These are phyloP conservation scores for Calvatia gigantea DNA, from an alignment of 768 basidiomycete species.

Conservation along the genomic window DNA sequence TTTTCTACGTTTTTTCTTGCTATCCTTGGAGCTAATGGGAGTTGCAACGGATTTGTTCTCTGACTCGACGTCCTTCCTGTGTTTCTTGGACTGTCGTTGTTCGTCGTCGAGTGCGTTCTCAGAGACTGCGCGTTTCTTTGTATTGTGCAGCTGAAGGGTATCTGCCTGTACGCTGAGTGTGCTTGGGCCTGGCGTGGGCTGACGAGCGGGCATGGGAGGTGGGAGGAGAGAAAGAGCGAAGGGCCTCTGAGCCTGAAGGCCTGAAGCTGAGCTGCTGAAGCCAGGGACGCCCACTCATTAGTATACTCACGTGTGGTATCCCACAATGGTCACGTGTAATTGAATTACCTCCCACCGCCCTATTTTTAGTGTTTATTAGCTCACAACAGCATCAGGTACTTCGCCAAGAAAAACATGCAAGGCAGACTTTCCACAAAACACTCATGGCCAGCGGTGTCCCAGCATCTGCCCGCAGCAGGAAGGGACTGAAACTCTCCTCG, in stretches of 20 bases:
- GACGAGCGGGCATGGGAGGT: constrained; percentile 24
- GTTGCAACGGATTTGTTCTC: constrained; percentile 2
- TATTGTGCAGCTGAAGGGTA: constrained; percentile 22
- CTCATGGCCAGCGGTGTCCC: neutral
- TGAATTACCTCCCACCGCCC: too few species aligned
- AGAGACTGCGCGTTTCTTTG: constrained; percentile 30
- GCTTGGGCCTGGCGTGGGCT: constrained; percentile 30
- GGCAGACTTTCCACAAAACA: neutral
- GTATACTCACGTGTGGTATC: too few species aligned
- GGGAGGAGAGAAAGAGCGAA: neutral
- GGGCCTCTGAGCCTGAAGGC: neutral
- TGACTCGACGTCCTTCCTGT: constrained; percentile 30
- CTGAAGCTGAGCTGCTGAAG: too few species aligned
- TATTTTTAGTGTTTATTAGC: too few species aligned
- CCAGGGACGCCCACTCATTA: too few species aligned
- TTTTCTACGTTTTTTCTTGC: constrained; percentile 29
- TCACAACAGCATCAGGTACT: too few species aligned
- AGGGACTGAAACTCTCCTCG: neutral
- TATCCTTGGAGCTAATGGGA: constrained; percentile 2
- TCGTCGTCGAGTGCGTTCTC: constrained; percentile 22
- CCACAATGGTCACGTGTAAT: too few species aligned
- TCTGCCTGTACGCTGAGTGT: neutral
- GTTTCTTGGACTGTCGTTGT: constrained; percentile 16
- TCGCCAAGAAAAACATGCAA: too few species aligned
- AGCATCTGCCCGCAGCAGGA: neutral